phyloP scores from a whole-genome alignment of 257 asterid genomes.

The Nemophila menziesii region DNA sequence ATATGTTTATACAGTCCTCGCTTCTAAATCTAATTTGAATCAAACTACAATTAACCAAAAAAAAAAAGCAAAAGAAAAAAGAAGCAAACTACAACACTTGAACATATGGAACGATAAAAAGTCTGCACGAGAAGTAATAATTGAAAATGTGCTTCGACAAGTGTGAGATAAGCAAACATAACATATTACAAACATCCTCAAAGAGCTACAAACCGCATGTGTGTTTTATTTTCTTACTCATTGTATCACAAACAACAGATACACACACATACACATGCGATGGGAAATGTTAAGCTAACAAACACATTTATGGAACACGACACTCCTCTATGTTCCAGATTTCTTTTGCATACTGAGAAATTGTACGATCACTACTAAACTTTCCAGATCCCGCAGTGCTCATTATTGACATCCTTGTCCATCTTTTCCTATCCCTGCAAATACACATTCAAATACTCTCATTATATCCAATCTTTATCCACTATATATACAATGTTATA shows the following conservation, averaged over 20 bases:
- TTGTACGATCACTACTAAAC: slow-evolving; percentile 93
- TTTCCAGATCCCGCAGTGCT: slow-evolving; percentile 97
- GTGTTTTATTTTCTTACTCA: not conserved
- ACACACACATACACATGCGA: not conserved
- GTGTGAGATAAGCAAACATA: too few relatives aligned
- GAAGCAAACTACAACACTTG: too few relatives aligned
- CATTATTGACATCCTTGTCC: slow-evolving; percentile 90
- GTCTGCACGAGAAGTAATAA: too few relatives aligned
- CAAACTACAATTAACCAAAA: too few relatives aligned
- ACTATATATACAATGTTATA: not conserved
- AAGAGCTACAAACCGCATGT: too few relatives aligned
- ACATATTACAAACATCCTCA: too few relatives aligned
- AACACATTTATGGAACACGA: slow-evolving; percentile 25
- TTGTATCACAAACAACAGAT: not conserved
- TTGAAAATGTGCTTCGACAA: too few relatives aligned
- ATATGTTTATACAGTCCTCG: too few relatives aligned
- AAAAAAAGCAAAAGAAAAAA: too few relatives aligned
- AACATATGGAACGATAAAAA: too few relatives aligned
- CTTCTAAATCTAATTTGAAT: too few relatives aligned
- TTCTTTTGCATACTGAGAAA: slow-evolving; percentile 78
- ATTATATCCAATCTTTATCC: not conserved
- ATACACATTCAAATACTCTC: slow-evolving; percentile 6
- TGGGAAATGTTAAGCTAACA: not conserved
- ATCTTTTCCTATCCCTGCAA: slow-evolving; percentile 85
- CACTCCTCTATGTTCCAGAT: slow-evolving; percentile 74